Percentiles rank a stretch among this genome's conserved stretches.
Conservation (phyloP, 495 filamentous ascomycete genomes). For the Aspergillus taichungensis region DNA sequence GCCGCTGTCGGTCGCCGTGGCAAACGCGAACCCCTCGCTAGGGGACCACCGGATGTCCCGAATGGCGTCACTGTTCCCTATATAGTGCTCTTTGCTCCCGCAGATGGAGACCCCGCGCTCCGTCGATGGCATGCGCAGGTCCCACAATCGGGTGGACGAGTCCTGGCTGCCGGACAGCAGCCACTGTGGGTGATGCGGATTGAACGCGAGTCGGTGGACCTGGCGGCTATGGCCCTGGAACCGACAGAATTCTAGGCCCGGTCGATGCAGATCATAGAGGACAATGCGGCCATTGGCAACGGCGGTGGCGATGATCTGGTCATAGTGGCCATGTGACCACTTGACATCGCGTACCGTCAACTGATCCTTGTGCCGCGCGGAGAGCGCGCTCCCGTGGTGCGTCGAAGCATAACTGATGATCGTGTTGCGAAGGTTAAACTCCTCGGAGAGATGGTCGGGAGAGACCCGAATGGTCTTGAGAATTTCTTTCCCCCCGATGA, state of each 20-base stretch:
- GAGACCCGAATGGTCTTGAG: slow-evolving; percentile 74
- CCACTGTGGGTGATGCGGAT: slow-evolving; percentile 66
- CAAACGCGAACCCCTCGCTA: slow-evolving; percentile 75
- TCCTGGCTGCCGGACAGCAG: slow-evolving; percentile 89
- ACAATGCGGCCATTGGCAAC: slow-evolving; percentile 81
- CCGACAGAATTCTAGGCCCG: slow-evolving; percentile 64
- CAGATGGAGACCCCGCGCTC: slow-evolving; percentile 42
- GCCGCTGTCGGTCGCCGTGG: slow-evolving; percentile 81
- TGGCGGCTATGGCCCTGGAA: slow-evolving; percentile 84
- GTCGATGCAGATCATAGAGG: slow-evolving; percentile 71
- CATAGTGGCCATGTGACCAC: slow-evolving; percentile 63
- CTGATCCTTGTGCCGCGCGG: slow-evolving; percentile 56
- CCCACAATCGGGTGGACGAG: slow-evolving; percentile 77
- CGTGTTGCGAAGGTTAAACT: slow-evolving; percentile 70
- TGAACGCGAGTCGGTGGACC: slow-evolving; percentile 86
- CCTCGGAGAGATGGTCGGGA: slow-evolving; percentile 60
- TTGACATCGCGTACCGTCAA: slow-evolving; percentile 77
- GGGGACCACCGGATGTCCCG: slow-evolving; percentile 87
- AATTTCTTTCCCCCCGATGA: slow-evolving; percentile 74
- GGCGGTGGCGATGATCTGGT: slow-evolving; percentile 69
- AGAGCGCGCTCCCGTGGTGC: slow-evolving; percentile 44
- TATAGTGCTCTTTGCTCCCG: slow-evolving; percentile 47
- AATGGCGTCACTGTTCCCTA: slow-evolving; percentile 66
- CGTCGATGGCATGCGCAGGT: slow-evolving; percentile 48
- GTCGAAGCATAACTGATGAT: slow-evolving; percentile 60